Evolutionary conservation across 345 rosid species (phyloP), one percentile per base, ranked within the genome.

Genomic region (Diplotaxis tenuifolia): DNA sequence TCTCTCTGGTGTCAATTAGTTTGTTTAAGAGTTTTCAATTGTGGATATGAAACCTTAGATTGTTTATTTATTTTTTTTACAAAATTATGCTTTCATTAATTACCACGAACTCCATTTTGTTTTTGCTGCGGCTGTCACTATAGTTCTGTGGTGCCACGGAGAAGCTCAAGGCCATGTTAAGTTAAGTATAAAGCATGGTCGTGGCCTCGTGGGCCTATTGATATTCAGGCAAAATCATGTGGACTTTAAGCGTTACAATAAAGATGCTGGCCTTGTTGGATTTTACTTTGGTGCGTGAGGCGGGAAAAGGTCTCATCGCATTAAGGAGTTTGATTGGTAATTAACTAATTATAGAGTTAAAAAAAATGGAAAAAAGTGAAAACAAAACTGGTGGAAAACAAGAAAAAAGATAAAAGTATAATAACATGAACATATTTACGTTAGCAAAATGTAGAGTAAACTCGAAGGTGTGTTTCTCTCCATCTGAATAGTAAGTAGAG

Each of bases 21-120:
- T 73, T 28, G 1, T 23, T 9, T 49, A 32, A 15, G 21, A 23
- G 32, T 45, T 9, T 69, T 63, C 11, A 21, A 20, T 21, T 70
- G 70, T 40, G 32, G 74, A 62, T 75, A 75, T 62, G 49, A 50
- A 34, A 68, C 56, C 55, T 67, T 27, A 32, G 25, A 28, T 65
- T 65, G 11, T 58, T 68, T 68, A 61, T 52, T 61, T 36, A 36
- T 40, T 67, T 67, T 25, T 1, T 25, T 25, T 3, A 25, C 28
- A 25, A 5, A 5, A 38, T 11, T n/a, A 38, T 38, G 15, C n/a
- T 38, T 38, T 38, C 15, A 38, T 11, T 38, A 3, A 12, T 38
- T 15, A 38, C 16, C 47, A 40, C 15, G 14, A 12, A 6, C 47
- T 40, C 45, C 45, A 38, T 3, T 38, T 38, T 11, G n/a, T n/a